phyloP scores from a whole-genome alignment of 371 early-diverging fungal genomes.

The Encephalitozoon romaleae region DNA sequence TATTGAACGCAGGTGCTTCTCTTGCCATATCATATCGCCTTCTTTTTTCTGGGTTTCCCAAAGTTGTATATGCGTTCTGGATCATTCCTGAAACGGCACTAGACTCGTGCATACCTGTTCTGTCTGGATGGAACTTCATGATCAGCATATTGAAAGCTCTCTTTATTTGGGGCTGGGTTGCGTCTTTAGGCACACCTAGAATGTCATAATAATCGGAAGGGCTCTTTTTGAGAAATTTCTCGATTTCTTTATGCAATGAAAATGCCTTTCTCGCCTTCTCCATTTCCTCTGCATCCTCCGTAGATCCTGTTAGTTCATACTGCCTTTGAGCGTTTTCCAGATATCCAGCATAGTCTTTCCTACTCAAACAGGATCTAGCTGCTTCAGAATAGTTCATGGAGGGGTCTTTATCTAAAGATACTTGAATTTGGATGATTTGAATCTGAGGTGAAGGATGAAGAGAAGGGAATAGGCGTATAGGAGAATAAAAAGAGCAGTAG shows the following conservation, averaged over 20 bases:
- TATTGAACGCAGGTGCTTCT: background rate
- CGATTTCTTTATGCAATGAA: slow-evolving; percentile 30
- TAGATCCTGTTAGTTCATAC: background rate
- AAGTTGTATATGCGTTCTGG: slow-evolving; percentile 78
- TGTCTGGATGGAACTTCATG: slow-evolving; percentile 81
- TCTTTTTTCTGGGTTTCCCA: slow-evolving; percentile 77
- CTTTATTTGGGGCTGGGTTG: slow-evolving; percentile 75
- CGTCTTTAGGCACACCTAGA: slow-evolving; percentile 70
- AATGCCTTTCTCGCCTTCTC: slow-evolving; percentile 21
- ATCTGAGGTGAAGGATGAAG: background rate
- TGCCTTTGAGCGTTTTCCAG: slow-evolving; percentile 3
- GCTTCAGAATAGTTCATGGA: slow-evolving; percentile 14
- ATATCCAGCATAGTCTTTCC: slow-evolving; percentile 20
- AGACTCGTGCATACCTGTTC: slow-evolving; percentile 79
- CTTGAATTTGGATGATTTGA: background rate
- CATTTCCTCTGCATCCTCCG: background rate
- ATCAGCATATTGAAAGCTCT: slow-evolving; percentile 88
- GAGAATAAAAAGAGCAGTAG: background rate
- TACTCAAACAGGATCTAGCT: background rate
- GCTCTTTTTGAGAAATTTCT: slow-evolving; percentile 29
- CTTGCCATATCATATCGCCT: slow-evolving; percentile 69
- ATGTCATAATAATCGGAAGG: slow-evolving; percentile 61
- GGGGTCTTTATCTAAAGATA: background rate
- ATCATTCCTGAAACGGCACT: slow-evolving; percentile 83
- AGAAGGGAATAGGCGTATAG: background rate